Evolutionary conservation across 805 yeast genomes (phyloP).

Genomic region (Yarrowia sp.): DNA sequence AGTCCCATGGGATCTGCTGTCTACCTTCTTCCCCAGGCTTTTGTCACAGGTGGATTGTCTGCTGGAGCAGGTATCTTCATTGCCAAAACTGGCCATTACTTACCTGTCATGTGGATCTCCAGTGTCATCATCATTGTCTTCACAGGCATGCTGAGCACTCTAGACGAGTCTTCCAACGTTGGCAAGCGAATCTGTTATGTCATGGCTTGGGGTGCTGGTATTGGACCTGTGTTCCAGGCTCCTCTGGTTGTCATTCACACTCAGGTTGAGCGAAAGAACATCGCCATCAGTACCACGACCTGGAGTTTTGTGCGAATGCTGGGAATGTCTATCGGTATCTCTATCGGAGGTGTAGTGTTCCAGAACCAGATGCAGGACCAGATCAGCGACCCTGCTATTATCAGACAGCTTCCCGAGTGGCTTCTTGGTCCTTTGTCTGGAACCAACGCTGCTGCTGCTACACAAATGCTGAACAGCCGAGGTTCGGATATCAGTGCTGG

Average conservation of each 20-base stretch:
- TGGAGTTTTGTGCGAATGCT: slow-evolving; percentile 54
- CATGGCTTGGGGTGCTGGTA: slow-evolving; percentile 57
- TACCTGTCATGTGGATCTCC: slow-evolving; percentile 52
- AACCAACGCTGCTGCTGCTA: slow-evolving; percentile 36
- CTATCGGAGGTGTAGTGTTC: slow-evolving; percentile 55
- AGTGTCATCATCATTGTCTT: slow-evolving; percentile 49
- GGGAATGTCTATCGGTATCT: slow-evolving; percentile 54
- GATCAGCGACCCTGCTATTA: slow-evolving; percentile 19
- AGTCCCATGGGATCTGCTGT: slow-evolving; percentile 54
- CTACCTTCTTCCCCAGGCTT: slow-evolving; percentile 56
- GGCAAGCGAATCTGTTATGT: slow-evolving; percentile 56
- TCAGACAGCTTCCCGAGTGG: slow-evolving; percentile 13
- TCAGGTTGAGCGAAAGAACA: slow-evolving; percentile 61
- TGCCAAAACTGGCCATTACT: slow-evolving; percentile 54
- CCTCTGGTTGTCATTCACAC: slow-evolving; percentile 57
- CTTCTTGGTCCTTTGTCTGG: slow-evolving; percentile 25
- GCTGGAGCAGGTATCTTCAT: slow-evolving; percentile 57
- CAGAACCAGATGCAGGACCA: slow-evolving; percentile 52
- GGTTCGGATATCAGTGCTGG: not conserved
- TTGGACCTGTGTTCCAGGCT: slow-evolving; percentile 59
- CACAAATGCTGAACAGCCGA: slow-evolving; percentile 28
- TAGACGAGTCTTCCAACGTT: slow-evolving; percentile 52
- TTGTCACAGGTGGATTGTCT: slow-evolving; percentile 55
- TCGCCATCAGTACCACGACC: slow-evolving; percentile 57
- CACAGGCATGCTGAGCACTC: slow-evolving; percentile 55